Evolutionary conservation across 768 basidiomycete species (phyloP).

Genomic region (Leccinum subtestaceum): DNA sequence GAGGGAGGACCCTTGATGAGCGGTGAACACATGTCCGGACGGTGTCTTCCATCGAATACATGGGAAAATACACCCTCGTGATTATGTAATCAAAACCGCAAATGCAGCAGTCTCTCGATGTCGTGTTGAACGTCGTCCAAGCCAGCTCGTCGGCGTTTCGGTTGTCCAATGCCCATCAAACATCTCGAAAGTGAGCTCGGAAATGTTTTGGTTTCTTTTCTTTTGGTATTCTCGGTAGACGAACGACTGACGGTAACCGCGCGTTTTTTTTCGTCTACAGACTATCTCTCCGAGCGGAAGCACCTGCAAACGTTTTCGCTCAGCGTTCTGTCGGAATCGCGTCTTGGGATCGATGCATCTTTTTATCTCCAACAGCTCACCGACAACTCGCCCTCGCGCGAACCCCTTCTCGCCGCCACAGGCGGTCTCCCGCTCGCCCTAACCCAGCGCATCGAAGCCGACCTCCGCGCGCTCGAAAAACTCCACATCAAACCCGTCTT

Average conservation of each 20-base stretch:
- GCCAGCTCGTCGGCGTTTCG: slow-evolving; percentile 1
- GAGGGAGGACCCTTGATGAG: background rate
- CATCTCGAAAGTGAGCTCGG: slow-evolving; percentile 69
- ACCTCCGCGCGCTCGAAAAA: slow-evolving; percentile 88
- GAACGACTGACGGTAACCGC: background rate
- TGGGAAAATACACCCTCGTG: slow-evolving; percentile 9
- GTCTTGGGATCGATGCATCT: slow-evolving; percentile 95
- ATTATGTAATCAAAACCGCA: slow-evolving; percentile 26
- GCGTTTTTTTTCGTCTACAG: slow-evolving; percentile 37
- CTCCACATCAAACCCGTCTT: slow-evolving; percentile 97
- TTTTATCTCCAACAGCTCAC: slow-evolving; percentile 82
- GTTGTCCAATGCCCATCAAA: slow-evolving; percentile 68
- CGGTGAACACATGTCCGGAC: background rate
- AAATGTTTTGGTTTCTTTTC: background rate
- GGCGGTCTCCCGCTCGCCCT: slow-evolving; percentile 92
- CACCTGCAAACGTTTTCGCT: slow-evolving; percentile 82
- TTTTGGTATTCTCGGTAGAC: background rate
- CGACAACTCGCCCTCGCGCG: slow-evolving; percentile 72
- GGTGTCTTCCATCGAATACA: background rate
- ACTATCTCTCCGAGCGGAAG: slow-evolving; percentile 84
- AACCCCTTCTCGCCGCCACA: slow-evolving; percentile 91
- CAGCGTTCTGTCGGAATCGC: slow-evolving; percentile 79
- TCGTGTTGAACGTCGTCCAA: slow-evolving; percentile 24
- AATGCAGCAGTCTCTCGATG: slow-evolving; percentile 15
- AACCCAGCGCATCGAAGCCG: slow-evolving; percentile 83